These are phyloP conservation scores for Lepidium sativum DNA, from an alignment of 345 rosid species.

Conservation along the genomic window DNA sequence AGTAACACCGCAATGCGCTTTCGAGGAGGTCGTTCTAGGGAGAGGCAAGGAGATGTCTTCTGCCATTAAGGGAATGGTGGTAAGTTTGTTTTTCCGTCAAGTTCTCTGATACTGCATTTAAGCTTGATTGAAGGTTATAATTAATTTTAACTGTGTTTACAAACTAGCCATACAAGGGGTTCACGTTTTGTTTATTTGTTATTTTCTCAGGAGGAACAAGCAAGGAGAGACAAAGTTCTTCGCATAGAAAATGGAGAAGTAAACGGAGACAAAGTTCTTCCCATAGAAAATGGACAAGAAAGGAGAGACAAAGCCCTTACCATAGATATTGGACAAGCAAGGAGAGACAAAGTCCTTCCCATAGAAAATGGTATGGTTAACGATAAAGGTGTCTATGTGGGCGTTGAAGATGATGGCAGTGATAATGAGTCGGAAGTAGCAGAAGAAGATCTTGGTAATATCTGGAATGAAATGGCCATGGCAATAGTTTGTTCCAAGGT, in stretches of 20 bases:
- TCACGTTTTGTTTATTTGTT: background rate
- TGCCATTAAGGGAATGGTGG: conserved; percentile 22
- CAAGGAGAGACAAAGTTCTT: conserved; percentile 4
- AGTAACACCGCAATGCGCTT: conserved; percentile 15
- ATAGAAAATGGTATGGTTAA: conserved; percentile 23
- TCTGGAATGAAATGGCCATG: conserved; percentile 80
- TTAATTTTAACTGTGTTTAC: background rate
- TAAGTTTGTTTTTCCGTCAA: conserved; percentile 23
- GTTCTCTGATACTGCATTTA: background rate
- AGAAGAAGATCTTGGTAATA: conserved; percentile 73
- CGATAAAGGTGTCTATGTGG: conserved; percentile 62
- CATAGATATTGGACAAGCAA: conserved; percentile 14
- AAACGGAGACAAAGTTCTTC: background rate
- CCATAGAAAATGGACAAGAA: conserved; percentile 14
- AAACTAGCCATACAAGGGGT: background rate
- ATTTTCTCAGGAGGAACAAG: conserved; percentile 27
- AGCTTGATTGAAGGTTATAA: background rate
- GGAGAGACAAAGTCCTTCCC: conserved; percentile 1
- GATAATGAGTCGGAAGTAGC: conserved; percentile 24
- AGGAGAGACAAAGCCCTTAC: conserved; percentile 1
- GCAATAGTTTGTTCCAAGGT: conserved; percentile 71
- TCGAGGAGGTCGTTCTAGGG: conserved; percentile 45
- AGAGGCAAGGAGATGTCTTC: conserved; percentile 31
- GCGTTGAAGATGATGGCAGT: conserved; percentile 44
- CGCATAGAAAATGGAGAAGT: conserved; percentile 12